These are phyloP conservation scores for Carex cristatella DNA, from an alignment of 176 grass and related monocot genomes.

Conservation along the genomic window DNA sequence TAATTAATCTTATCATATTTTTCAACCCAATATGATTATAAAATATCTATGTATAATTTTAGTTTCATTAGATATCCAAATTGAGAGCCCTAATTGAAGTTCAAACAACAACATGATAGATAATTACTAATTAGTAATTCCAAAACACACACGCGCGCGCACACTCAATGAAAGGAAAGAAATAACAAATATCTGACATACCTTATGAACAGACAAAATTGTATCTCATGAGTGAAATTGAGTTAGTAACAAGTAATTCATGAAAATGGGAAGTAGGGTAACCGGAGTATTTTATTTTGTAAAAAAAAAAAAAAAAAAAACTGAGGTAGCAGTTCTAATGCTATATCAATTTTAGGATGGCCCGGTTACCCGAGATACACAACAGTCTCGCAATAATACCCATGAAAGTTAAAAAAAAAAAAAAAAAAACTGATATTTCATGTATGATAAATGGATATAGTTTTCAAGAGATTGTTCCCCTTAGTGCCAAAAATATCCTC, in stretches of 20 bases:
- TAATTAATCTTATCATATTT: constrained; percentile 20
- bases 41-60: neutral
- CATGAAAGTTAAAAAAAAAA: neutral
- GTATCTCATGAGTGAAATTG: neutral
- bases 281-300: neutral
- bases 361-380: no score
- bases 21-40: neutral
- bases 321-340: no score
- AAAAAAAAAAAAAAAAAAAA: neutral
- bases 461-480: constrained; percentile 92
- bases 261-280: neutral
- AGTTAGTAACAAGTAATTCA: neutral
- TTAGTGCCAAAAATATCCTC: constrained; percentile 71
- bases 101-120: neutral
- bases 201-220: neutral
- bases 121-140: neutral
- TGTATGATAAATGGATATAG: constrained; percentile 23
- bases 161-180: neutral
- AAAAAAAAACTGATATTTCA: neutral
- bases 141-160: neutral
- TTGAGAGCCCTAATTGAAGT: neutral
- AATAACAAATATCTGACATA: neutral
- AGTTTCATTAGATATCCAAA: neutral
- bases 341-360: no score
- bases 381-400: neutral